Conservation (phyloP, 1,284 basidiomycete genomes). For the Trichosporon faecale region DNA sequence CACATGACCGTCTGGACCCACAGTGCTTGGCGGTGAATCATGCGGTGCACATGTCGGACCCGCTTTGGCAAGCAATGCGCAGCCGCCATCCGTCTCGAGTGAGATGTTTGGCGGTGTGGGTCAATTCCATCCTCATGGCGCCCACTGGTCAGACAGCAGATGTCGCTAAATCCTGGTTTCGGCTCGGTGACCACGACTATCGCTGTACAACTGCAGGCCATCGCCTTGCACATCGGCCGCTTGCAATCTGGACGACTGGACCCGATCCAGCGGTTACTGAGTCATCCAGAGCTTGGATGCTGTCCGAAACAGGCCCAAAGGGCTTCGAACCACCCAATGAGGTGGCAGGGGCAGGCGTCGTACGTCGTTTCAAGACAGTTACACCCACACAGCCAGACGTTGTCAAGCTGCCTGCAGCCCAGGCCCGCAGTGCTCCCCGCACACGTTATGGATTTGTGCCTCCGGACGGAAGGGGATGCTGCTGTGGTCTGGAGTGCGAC, state of each 20-base stretch:
- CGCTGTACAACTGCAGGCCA: too few relatives aligned
- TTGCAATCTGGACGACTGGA: too few relatives aligned
- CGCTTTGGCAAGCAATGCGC: too few relatives aligned
- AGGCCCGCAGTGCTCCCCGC: background rate
- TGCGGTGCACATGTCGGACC: background rate
- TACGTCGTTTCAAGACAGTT: background rate
- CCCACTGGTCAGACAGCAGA: too few relatives aligned
- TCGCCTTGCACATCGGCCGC: too few relatives aligned
- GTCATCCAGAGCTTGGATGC: too few relatives aligned
- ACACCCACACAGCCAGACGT: background rate
- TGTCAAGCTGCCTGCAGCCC: background rate
- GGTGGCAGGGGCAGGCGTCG: background rate
- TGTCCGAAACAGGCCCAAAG: background rate
- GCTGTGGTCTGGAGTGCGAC: too few relatives aligned
- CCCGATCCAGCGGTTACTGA: too few relatives aligned
- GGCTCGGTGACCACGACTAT: too few relatives aligned
- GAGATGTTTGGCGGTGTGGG: background rate
- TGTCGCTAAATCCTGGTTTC: too few relatives aligned
- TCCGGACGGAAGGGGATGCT: background rate
- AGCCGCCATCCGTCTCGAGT: too few relatives aligned
- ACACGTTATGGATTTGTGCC: background rate
- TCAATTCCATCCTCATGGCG: too few relatives aligned
- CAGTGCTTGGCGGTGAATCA: background rate
- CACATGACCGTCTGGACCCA: background rate
- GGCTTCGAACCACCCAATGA: background rate